Evolutionary conservation across 176 grass and related monocot genomes (phyloP), one percentile per base, ranked within the genome.

Genomic region (Alloteropsis semialata): DNA sequence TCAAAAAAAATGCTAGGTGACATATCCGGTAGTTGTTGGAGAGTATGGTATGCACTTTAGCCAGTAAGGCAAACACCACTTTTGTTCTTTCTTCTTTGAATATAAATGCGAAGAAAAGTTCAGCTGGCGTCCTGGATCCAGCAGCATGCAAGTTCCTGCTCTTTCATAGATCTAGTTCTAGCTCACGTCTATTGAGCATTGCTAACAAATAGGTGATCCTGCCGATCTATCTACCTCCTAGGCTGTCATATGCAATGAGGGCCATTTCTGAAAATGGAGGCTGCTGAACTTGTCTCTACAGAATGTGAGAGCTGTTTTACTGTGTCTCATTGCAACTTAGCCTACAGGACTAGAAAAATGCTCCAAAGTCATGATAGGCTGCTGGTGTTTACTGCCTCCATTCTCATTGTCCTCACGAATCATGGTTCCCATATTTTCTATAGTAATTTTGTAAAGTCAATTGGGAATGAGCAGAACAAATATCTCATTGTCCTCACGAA

Each of bases 181-280:
- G n/a, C n/a, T n/a, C n/a, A n/a, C n/a, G n/a, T n/a, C n/a, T n/a
- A n/a, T n/a, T n/a, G n/a, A n/a, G n/a, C n/a, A n/a, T n/a, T n/a
- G n/a, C n/a, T n/a, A n/a, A n/a, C n/a, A n/a, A n/a, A n/a, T 38
- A 25, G 8, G 41, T 30, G 54, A 18, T 33, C 72, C 18, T 70
- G 43, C 12, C 51, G 12, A 61, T 63, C 42, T 64, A 27, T 64
- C 57, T 43, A 22, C 74, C 34, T 32, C 28, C 24, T 33, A 73
- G 30, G n/a, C 10, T 69, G 41, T n/a, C 32, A 69, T 69, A 67
- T 49, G 39, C 49, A 59, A 51, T 6, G n/a, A 76, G 5, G 28
- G 12, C 12, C 30, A 69, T 34, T 69, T 41, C 30, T 57, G 63
- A 59, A 56, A 87, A 87, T 76, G 50, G n/a, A 59, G 49, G 30